These are phyloP conservation scores for Saccharata proteae DNA, from an alignment of 2,329 filamentous ascomycete species.

Conservation along the genomic window DNA sequence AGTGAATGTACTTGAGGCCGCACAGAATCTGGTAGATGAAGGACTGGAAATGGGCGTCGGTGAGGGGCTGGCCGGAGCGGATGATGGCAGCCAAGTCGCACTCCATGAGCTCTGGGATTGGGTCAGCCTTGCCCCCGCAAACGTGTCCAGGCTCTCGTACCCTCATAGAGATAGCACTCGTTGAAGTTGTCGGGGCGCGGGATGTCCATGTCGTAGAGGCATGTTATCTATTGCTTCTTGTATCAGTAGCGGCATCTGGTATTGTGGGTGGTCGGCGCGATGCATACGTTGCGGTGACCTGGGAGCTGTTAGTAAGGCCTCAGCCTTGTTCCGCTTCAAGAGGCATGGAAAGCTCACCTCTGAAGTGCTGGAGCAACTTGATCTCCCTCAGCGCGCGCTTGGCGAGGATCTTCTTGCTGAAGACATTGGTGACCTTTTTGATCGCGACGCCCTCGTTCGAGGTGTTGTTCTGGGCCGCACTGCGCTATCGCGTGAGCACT, in stretches of 20 bases:
- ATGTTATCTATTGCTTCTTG: constrained; percentile 63
- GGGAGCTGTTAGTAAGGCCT: constrained; percentile 15
- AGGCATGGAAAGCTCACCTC: constrained; percentile 30
- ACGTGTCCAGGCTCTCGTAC: constrained; percentile 36
- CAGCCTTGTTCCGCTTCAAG: neutral
- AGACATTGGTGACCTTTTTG: constrained; percentile 99
- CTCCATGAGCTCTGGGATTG: constrained; percentile 82
- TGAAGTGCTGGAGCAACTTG: constrained; percentile 96
- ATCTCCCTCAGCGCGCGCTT: constrained; percentile 97
- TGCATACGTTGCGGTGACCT: constrained; percentile 36
- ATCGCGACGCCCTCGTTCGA: constrained; percentile 91
- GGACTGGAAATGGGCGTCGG: constrained; percentile 97
- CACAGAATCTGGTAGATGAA: constrained; percentile 99
- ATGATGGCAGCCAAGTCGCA: constrained; percentile 98
- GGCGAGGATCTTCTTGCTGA: constrained; percentile 98
- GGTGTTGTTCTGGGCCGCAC: constrained; percentile 83
- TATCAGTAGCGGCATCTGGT: constrained; percentile 46
- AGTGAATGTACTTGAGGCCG: constrained; percentile 98
- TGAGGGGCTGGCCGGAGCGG: constrained; percentile 88
- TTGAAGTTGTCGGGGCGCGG: constrained; percentile 96
- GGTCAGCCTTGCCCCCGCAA: constrained; percentile 1
- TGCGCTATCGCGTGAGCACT: too few relatives aligned
- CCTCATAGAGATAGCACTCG: constrained; percentile 97
- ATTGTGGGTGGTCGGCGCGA: constrained; percentile 6
- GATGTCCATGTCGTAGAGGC: constrained; percentile 99